Evolutionary conservation across 2,329 filamentous ascomycete genomes (phyloP), one percentile per base, ranked within the genome.

Genomic region (Sarocladium strictum): DNA sequence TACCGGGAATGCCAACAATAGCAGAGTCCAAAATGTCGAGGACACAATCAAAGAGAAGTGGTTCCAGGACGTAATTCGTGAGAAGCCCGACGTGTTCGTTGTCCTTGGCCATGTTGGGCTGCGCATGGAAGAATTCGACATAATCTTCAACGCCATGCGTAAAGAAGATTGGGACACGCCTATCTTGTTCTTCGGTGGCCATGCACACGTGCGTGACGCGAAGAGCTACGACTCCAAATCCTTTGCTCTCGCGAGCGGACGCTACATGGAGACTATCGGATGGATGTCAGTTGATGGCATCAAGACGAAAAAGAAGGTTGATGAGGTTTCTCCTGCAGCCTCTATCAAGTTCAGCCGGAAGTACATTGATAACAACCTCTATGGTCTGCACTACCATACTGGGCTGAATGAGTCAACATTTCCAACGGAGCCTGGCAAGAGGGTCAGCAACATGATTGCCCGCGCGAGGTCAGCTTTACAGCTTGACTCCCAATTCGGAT

Each of bases 321-420:
- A 64, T 2, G 62, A 65, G 0, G 55, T 65, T 1, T 65, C 67
- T 4, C 55, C 71, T 0, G 59, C 67, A 3, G 64, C 69, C 5
- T 67, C 69, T 0, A 72, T 84, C 41, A 78, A 75, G 1, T 97
- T 96, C 66, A 78, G 80, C 53, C 82, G 93, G 45, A 81, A 86
- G 56, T 97, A 97, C 69, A 93, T 97, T 57, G 93, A 97, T 71
- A 97, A 92, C 72, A 97, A 97, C 62, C 76, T 97, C 0, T 88
- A 84, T 58, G 94, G 91, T 1, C 79, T 95, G 56, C 80, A 92
- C 62, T 81, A 94, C 63, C 93, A 97, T 67, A 89, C 87, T 2
- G 82, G 82, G 0, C 81, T 87, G 27, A 85, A 93, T 61, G 76
- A 79, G 15, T 76, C 81, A 0, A 87, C 83, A 0, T 97, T 97